These are phyloP conservation scores for Coprinellus aureogranulatus DNA, from an alignment of 768 basidiomycete species.

Conservation along the genomic window DNA sequence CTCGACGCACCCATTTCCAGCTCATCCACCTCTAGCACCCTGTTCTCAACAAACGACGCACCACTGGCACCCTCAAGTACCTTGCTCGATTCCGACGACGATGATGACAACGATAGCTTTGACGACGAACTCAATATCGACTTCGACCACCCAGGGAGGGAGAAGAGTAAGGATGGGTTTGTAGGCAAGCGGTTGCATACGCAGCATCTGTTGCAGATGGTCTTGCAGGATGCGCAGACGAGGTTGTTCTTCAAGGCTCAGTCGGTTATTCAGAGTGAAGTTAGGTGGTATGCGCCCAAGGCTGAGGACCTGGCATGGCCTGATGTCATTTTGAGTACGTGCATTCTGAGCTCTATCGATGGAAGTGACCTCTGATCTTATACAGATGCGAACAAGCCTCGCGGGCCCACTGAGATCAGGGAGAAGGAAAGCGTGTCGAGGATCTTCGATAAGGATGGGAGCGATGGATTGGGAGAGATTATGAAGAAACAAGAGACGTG, in stretches of 20 bases:
- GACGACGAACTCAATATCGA: constrained; percentile 39
- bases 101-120: constrained; percentile 9
- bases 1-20: constrained; percentile 59
- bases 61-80: constrained; percentile 22
- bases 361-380: neutral
- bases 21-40: constrained; percentile 12
- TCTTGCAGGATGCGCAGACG: constrained; percentile 95
- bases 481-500: constrained; percentile 68
- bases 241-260: constrained; percentile 95
- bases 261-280: constrained; percentile 84
- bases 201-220: constrained; percentile 78
- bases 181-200: constrained; percentile 62
- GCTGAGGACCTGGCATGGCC: constrained; percentile 85
- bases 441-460: constrained; percentile 2
- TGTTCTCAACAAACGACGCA: constrained; percentile 2
- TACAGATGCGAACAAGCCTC: constrained; percentile 46
- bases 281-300: constrained; percentile 77
- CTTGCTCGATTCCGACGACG: constrained; percentile 22
- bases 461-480: neutral
- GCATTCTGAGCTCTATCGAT: neutral
- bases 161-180: constrained; percentile 12
- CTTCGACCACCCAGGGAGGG: constrained; percentile 40
- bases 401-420: constrained; percentile 42
- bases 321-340: constrained; percentile 70
- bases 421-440: constrained; percentile 55